Evolutionary conservation across 805 yeast genomes (phyloP), one percentile per base, ranked within the genome.

Genomic region (Saccharomyces jurei): DNA sequence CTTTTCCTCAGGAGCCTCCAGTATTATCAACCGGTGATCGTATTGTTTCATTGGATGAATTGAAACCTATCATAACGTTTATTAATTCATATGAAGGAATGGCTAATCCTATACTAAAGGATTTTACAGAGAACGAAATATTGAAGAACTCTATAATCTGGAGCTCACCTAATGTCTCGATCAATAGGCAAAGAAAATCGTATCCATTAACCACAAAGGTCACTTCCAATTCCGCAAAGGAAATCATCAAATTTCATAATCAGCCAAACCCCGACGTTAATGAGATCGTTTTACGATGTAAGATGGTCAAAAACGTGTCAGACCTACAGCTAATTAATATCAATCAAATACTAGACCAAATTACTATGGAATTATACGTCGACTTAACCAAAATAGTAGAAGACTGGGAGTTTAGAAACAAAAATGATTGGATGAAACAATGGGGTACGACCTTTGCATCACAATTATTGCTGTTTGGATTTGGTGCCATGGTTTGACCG

Each of bases 401-500:
- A 61, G 74, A 77, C 55, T 81, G 81, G 67, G 85, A 81, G 56
- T 66, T 68, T 51, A 73, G 69, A 54, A 72, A 70, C 52, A 69
- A 71, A 56, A 72, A 69, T 54, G 73, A 74, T 67, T 80, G 79
- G 72, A 71, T 79, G 41, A 73, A 71, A 48, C 68, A 73, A 61
- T 82, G 86, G 86, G 80, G 84, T 0, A 81, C 81, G 53, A 75
- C 83, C 1, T 67, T 82, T 41, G 82, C 84, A 6, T 79, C 84
- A 32, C 87, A 82, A 60, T 65, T 82, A 49, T 65, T 82, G 36
- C 71, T 82, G 32, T 74, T 81, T 47, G 87, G 87, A 1, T 70
- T 82, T 44, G 86, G 86, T 8, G 84, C 81, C 1, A 75, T 81
- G 68, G 84, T 80, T 5, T 79, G 65, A 63, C 21, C 29, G 10